Conservation (phyloP, 1,139 yeast species). For the Geotrichum restrictum region DNA sequence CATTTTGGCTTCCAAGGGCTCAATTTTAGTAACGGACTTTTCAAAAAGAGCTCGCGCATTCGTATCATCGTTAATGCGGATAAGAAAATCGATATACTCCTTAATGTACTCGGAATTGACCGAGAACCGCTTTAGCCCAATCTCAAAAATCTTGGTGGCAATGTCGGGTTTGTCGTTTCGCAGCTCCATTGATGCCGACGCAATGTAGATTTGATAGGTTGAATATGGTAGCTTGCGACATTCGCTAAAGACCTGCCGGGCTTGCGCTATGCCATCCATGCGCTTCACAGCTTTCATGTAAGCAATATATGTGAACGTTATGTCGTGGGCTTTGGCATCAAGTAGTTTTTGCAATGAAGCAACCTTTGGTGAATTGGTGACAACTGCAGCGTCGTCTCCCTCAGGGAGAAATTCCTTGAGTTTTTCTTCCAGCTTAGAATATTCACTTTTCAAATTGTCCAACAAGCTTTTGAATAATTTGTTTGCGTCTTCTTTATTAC, state of each 20-base stretch:
- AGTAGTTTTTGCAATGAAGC: constrained; percentile 19
- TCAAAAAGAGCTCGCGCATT: constrained; percentile 83
- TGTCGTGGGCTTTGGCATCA: constrained; percentile 29
- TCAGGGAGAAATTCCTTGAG: constrained; percentile 15
- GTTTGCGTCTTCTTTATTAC: constrained; percentile 51
- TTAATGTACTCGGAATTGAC: constrained; percentile 55
- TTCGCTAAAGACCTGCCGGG: constrained; percentile 52
- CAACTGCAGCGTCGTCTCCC: constrained; percentile 3
- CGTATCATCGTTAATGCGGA: constrained; percentile 69
- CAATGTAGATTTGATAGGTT: constrained; percentile 74
- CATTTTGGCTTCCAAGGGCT: constrained; percentile 38
- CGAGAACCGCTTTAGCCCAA: constrained; percentile 64
- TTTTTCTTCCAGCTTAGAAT: constrained; percentile 31
- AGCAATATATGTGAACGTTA: constrained; percentile 37
- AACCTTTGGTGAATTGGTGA: constrained; percentile 17
- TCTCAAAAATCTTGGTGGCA: constrained; percentile 73
- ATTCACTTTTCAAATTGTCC: constrained; percentile 30
- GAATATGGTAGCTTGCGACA: constrained; percentile 65
- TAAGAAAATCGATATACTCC: constrained; percentile 69
- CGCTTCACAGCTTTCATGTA: constrained; percentile 42
- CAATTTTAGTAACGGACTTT: constrained; percentile 49
- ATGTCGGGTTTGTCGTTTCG: constrained; percentile 57
- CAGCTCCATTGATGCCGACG: constrained; percentile 79
- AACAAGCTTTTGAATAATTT: constrained; percentile 52
- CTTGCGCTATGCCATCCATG: constrained; percentile 40